These are phyloP conservation scores for Penicillium verhagenii DNA, from an alignment of 495 filamentous ascomycete species.

Conservation along the genomic window DNA sequence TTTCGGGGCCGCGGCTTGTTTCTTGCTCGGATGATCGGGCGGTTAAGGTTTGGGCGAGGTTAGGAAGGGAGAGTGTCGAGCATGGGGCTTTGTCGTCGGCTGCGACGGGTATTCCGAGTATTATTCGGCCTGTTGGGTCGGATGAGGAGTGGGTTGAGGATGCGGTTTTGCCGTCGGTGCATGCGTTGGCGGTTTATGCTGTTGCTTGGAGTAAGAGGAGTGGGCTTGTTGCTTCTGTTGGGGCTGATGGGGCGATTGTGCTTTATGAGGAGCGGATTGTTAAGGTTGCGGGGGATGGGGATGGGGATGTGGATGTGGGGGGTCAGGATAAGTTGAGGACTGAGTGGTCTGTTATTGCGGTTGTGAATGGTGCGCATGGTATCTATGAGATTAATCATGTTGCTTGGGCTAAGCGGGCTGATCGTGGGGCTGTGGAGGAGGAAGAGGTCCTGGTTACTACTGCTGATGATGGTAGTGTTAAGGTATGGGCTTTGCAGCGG, in stretches of 20 bases:
- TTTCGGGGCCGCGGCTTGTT: conserved; percentile 63
- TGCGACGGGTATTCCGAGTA: conserved; percentile 64
- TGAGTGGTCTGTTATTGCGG: conserved; percentile 67
- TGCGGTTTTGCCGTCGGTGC: conserved; percentile 64
- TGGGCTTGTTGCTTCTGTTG: conserved; percentile 76
- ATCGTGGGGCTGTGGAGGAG: conserved; percentile 35
- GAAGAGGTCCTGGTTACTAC: conserved; percentile 77
- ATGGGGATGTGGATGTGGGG: conserved; percentile 35
- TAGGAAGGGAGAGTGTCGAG: conserved; percentile 48
- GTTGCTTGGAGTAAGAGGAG: conserved; percentile 73
- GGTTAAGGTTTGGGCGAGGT: conserved; percentile 73
- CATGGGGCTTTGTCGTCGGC: conserved; percentile 27
- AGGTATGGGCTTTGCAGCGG: conserved; percentile 60
- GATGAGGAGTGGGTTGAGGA: conserved; percentile 83
- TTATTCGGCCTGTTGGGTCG: conserved; percentile 65
- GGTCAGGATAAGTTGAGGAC: conserved; percentile 28
- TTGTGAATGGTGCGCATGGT: conserved; percentile 70
- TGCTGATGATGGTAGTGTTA: conserved; percentile 76
- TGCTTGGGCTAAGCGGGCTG: conserved; percentile 61
- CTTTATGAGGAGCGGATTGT: conserved; percentile 69
- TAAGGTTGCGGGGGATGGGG: conserved; percentile 21
- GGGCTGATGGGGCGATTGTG: conserved; percentile 81
- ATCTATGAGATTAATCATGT: conserved; percentile 93
- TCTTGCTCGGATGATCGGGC: conserved; percentile 78
- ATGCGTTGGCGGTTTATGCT: conserved; percentile 79